phyloP scores from a whole-genome alignment of 345 rosid genomes.

The Microcos paniculata region DNA sequence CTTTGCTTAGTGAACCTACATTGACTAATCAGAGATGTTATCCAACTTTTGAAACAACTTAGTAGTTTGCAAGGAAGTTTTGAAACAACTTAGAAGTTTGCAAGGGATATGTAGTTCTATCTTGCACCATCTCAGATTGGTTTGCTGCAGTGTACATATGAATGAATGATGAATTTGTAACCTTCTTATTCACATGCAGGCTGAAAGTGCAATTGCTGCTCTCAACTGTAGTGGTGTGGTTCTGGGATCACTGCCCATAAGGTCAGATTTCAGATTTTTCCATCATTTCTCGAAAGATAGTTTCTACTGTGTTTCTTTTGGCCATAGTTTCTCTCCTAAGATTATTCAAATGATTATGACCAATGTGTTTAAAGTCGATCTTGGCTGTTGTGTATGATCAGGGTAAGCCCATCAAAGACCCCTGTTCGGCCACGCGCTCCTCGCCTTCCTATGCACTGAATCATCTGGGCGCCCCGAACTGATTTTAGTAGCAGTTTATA shows the following conservation, averaged over 20 bases:
- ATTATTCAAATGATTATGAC: background rate
- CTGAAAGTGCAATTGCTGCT: conserved; percentile 96
- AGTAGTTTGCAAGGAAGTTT: conserved; percentile 5
- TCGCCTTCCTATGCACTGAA: conserved; percentile 66
- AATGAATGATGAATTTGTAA: background rate
- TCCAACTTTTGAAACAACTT: background rate
- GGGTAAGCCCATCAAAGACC: conserved; percentile 99
- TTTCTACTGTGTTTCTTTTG: background rate
- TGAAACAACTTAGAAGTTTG: background rate
- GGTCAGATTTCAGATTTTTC: conserved; percentile 39
- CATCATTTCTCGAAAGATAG: background rate
- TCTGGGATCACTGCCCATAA: conserved; percentile 86
- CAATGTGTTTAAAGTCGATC: background rate
- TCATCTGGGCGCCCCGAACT: conserved; percentile 10
- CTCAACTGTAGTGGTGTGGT: conserved; percentile 94
- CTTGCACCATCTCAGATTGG: background rate
- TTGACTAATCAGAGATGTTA: background rate
- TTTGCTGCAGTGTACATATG: background rate
- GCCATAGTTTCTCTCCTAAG: background rate
- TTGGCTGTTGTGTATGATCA: conserved; percentile 27
- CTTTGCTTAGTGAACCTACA: background rate
- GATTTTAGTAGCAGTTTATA: conserved; percentile 22
- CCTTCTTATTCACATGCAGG: conserved; percentile 40
- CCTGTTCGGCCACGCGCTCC: conserved; percentile 93
- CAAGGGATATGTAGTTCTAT: background rate